Base-by-base conservation (phyloP, 1,284 basidiomycete species). In the Trametes sp. region DNA sequence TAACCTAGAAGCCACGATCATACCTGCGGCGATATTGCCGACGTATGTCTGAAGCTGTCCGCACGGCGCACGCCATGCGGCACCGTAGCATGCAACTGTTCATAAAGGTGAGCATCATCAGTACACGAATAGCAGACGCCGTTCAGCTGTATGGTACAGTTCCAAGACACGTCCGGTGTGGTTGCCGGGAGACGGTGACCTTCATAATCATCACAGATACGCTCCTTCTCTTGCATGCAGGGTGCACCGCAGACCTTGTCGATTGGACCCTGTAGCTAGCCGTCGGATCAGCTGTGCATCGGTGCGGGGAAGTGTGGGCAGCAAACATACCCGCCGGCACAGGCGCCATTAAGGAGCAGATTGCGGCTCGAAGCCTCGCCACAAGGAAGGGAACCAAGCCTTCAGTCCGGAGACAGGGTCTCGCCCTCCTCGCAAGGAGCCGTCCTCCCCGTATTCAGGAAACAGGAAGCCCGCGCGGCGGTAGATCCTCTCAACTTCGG, bases 381-480 rank as follows among this genome's bases (percentile, higher is more conserved):
- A 38, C 10, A 56, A 33, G 13, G 51, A 50, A 8, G 33, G 21
- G n/a, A 44, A 57, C 66, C 63, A 67, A 1, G 31, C 61, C 56
- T 35, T 56, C 42, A 41, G 42, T 7, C 65, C 65, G 0, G 45
- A 50, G 23, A 41, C 48, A 11, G 59, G 59, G 54, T 59, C 66
- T 8, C 45, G 26, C 1, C 61, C 66, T n/a, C 57, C 62, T 8
- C 19, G 44, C 29, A 33, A 42, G 4, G 31, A 24, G 11, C 41
- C 54, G 11, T 46, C 54, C 29, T 13, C 38, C 50, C n/a, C 56
- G 3, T 46, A 33, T 23, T 57, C 60, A 3, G 58, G 66, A 24
- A 64, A 67, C 45, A 65, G 54, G 56, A 56, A 59, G 11, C 56
- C 58, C 2, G 52, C 57, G 16, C 57, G 46, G 23, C 36, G 54